Evolutionary conservation across 106 monocot species (phyloP).

Genomic region (Posidonia australis): DNA sequence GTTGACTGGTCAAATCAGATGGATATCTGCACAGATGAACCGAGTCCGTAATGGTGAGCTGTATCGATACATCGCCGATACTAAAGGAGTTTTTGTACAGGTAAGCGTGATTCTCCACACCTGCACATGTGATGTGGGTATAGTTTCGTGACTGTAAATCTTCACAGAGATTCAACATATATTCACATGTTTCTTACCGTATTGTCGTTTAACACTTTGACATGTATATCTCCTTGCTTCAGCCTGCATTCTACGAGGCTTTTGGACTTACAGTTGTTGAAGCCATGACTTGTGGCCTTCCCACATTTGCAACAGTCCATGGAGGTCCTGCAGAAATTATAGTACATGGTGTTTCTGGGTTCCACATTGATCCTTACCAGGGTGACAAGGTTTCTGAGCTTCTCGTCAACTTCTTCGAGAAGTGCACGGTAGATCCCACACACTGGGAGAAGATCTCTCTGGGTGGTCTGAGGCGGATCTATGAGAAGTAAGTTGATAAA

Average conservation of each 20-base stretch:
- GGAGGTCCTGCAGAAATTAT: constrained; percentile 32
- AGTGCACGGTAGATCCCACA: constrained; percentile 16
- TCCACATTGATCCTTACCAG: constrained; percentile 29
- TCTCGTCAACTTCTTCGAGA: constrained; percentile 24
- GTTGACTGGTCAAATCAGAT: constrained; percentile 17
- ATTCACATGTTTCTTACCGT: not conserved
- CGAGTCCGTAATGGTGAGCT: constrained; percentile 21
- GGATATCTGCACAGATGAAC: constrained; percentile 29
- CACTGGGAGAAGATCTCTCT: constrained; percentile 22
- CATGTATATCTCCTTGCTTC: not conserved
- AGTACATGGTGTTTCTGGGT: constrained; percentile 26
- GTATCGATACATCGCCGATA: constrained; percentile 24
- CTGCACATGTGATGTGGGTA: no score
- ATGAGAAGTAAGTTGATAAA: constrained; percentile 19
- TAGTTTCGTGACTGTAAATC: no score
- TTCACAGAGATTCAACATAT: no score
- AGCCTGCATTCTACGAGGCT: constrained; percentile 34
- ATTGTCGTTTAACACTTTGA: no score
- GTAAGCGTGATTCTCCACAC: not conserved
- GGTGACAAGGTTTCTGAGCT: constrained; percentile 23
- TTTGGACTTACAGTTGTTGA: constrained; percentile 30
- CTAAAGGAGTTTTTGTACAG: constrained; percentile 21
- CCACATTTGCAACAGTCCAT: constrained; percentile 29
- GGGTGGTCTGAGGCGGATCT: constrained; percentile 20
- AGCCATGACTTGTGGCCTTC: constrained; percentile 31